phyloP scores from a whole-genome alignment of 768 basidiomycete species.

The Tylopilus plumbeoviolaceoides region DNA sequence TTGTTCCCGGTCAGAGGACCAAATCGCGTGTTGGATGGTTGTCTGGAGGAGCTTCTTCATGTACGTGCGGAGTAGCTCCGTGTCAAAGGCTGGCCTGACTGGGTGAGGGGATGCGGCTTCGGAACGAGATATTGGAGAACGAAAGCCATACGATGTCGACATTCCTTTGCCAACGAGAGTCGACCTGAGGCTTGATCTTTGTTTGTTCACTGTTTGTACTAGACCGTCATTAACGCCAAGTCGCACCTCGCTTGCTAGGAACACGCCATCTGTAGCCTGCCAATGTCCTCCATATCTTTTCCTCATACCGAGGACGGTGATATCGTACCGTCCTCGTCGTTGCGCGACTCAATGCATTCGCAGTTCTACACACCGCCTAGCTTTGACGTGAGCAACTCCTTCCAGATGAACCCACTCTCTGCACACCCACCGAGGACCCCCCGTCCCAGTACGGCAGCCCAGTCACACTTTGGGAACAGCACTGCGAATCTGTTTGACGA shows the following conservation, averaged over 20 bases:
- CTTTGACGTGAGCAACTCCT: constrained; percentile 58
- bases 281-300: constrained; percentile 71
- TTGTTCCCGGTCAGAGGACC: constrained; percentile 68
- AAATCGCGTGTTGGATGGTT: constrained; percentile 58
- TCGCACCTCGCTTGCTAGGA: background rate
- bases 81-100: constrained; percentile 59
- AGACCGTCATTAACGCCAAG: background rate
- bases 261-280: background rate
- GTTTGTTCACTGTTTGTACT: constrained; percentile 27
- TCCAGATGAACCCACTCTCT: constrained; percentile 81
- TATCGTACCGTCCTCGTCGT: constrained; percentile 36
- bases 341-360: constrained; percentile 37
- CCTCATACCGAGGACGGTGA: constrained; percentile 41
- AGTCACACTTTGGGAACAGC: constrained; percentile 23
- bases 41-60: constrained; percentile 77
- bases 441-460: constrained; percentile 31
- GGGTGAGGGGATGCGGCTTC: constrained; percentile 47
- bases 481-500: constrained; percentile 37
- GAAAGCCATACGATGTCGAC: constrained; percentile 39
- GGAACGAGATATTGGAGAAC: constrained; percentile 61
- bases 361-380: constrained; percentile 50
- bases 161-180: constrained; percentile 10
- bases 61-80: constrained; percentile 69
- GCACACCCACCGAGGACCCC: constrained; percentile 78
- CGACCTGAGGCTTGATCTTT: constrained; percentile 2